These are phyloP conservation scores for Asterophora lycoperdoides DNA, from an alignment of 768 basidiomycete genomes.

Conservation along the genomic window DNA sequence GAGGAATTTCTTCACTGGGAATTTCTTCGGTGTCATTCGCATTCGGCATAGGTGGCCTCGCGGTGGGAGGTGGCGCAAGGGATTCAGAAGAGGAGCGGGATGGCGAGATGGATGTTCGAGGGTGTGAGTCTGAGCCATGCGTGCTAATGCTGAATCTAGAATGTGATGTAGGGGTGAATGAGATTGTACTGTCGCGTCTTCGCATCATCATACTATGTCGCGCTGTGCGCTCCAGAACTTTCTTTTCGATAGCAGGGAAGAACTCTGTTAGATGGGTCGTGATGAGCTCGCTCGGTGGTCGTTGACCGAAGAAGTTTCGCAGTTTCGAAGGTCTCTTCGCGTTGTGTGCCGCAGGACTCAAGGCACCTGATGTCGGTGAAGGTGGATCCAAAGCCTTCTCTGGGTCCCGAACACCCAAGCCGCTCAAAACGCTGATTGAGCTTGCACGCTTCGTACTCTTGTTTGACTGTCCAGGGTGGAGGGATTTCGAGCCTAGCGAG, in stretches of 20 bases:
- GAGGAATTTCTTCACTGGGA: slow-evolving; percentile 50
- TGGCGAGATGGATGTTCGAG: slow-evolving; percentile 39
- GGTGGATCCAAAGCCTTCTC: slow-evolving; percentile 62
- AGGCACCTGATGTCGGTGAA: slow-evolving; percentile 40
- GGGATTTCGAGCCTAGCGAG: slow-evolving; percentile 28
- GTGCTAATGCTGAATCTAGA: slow-evolving; percentile 66
- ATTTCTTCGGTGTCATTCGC: slow-evolving; percentile 19
- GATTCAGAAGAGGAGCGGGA: slow-evolving; percentile 43
- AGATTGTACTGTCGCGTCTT: slow-evolving; percentile 49
- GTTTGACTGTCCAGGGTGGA: slow-evolving; percentile 21
- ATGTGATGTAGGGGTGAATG: slow-evolving; percentile 41
- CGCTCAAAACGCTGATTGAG: slow-evolving; percentile 90
- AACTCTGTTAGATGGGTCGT: slow-evolving; percentile 91
- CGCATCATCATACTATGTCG: slow-evolving; percentile 84
- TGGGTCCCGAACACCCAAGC: slow-evolving; percentile 82
- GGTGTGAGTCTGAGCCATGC: slow-evolving; percentile 49
- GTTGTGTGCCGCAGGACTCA: slow-evolving; percentile 34
- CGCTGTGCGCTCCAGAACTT: slow-evolving; percentile 82
- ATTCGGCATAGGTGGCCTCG: slow-evolving; percentile 27
- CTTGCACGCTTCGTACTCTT: slow-evolving; percentile 87
- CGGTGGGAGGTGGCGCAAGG: slow-evolving; percentile 37
- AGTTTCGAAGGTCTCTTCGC: slow-evolving; percentile 62
- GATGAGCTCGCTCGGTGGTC: slow-evolving; percentile 96
- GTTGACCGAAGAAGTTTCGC: slow-evolving; percentile 96
- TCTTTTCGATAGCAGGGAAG: slow-evolving; percentile 93